phyloP scores from a whole-genome alignment of 208 protist genomes.

The Acanthamoeba triangularis region DNA sequence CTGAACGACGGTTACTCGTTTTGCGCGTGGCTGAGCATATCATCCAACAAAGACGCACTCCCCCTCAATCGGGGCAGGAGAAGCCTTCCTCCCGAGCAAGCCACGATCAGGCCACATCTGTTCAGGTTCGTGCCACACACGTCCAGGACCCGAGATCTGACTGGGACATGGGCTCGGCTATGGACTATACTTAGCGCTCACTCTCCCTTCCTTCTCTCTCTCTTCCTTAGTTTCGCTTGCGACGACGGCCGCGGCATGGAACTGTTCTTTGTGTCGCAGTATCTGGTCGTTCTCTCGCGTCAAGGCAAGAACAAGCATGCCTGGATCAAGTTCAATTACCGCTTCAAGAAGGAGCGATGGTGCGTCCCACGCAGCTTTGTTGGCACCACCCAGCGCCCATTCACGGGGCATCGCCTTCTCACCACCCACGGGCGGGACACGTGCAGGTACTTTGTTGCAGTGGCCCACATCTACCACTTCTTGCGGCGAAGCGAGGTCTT shows the following conservation, averaged over 20 bases:
- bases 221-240: slow-evolving; percentile 33
- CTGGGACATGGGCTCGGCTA: not conserved
- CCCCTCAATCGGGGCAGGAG: not conserved
- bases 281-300: slow-evolving; percentile 50
- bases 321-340: slow-evolving; percentile 72
- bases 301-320: slow-evolving; percentile 54
- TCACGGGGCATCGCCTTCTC: not conserved
- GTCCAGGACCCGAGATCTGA: too few species aligned
- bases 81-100: not conserved
- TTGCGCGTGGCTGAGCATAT: slow-evolving; percentile 69
- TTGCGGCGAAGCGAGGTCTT: slow-evolving; percentile 61
- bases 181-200: not conserved
- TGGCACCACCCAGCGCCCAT: not conserved
- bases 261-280: slow-evolving; percentile 63
- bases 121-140: slow-evolving; percentile 28
- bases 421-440: not conserved
- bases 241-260: slow-evolving; percentile 63
- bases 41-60: slow-evolving; percentile 1
- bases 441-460: slow-evolving; percentile 66
- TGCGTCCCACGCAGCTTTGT: not conserved
- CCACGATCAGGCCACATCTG: not conserved
- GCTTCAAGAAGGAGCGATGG: slow-evolving; percentile 52
- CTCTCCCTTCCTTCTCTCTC: not conserved
- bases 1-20: slow-evolving; percentile 63
- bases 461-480: slow-evolving; percentile 71